Conservation (phyloP, 2,329 filamentous ascomycete species). For the Rhinocladiella similis region DNA sequence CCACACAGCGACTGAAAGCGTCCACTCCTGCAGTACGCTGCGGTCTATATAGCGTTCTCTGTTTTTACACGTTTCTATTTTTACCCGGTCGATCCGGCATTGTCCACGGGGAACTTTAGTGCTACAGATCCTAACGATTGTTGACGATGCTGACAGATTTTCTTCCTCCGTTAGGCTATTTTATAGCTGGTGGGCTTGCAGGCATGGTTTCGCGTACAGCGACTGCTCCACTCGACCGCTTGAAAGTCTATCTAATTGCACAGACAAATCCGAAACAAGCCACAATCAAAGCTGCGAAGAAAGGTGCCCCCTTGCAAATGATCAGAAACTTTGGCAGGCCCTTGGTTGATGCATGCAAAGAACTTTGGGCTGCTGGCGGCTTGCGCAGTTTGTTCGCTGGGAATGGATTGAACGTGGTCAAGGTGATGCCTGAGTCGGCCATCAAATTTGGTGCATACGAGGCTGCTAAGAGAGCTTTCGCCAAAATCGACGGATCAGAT, state of each 20-base stretch:
- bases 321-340: slow-evolving; percentile 67
- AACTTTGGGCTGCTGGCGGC: slow-evolving; percentile 83
- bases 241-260: slow-evolving; percentile 96
- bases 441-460: slow-evolving; percentile 99
- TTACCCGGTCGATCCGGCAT: background rate
- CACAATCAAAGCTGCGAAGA: slow-evolving; percentile 66
- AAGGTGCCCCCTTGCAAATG: slow-evolving; percentile 66
- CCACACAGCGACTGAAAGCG: background rate
- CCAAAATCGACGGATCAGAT: slow-evolving; percentile 81
- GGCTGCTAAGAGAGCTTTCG: slow-evolving; percentile 84
- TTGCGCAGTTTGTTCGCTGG: slow-evolving; percentile 90
- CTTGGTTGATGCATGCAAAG: slow-evolving; percentile 70
- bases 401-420: slow-evolving; percentile 93
- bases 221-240: slow-evolving; percentile 90
- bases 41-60: too few species aligned
- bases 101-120: background rate
- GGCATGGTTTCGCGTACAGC: slow-evolving; percentile 93
- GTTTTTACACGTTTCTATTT: background rate
- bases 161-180: slow-evolving; percentile 92
- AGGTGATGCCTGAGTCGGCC: slow-evolving; percentile 98
- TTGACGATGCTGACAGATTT: slow-evolving; percentile 60
- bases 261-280: slow-evolving; percentile 68
- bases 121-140: slow-evolving; percentile 9
- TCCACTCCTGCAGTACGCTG: too few species aligned
- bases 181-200: slow-evolving; percentile 89